Evolutionary conservation across 495 filamentous ascomycete species (phyloP).

Genomic region (Beverwykella pulmonaria): DNA sequence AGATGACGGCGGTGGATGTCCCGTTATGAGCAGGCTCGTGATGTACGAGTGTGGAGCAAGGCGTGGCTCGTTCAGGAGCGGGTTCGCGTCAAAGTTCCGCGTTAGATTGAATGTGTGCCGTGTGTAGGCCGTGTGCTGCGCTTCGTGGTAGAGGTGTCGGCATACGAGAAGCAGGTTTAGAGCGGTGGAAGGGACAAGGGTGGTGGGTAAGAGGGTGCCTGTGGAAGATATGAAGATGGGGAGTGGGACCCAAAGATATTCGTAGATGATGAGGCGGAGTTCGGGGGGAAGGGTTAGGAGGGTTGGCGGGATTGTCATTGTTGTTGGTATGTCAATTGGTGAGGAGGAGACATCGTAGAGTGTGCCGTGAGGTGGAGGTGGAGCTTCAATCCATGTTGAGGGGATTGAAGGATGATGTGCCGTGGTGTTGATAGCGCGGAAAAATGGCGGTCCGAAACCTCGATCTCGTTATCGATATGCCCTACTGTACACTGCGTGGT

Average conservation of each 20-base stretch:
- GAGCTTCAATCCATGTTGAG: no score
- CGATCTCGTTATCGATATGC: no score
- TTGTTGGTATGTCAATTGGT: no score
- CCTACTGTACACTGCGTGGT: no score
- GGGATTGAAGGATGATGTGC: no score
- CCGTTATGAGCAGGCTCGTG: not conserved
- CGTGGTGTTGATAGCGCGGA: no score
- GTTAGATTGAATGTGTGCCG: slow-evolving; percentile 8
- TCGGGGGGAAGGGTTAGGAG: slow-evolving; percentile 10
- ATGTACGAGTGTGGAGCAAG: not conserved
- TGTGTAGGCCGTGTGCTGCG: not conserved
- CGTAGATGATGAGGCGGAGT: slow-evolving; percentile 16
- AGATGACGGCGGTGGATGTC: not conserved
- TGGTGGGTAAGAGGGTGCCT: not conserved
- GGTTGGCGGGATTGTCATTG: not conserved
- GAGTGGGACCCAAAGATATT: slow-evolving; percentile 1
- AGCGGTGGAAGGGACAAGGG: not conserved
- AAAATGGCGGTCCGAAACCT: not conserved
- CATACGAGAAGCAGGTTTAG: slow-evolving; percentile 13
- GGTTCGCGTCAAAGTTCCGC: not conserved
- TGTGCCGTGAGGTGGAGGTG: not conserved
- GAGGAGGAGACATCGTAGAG: not conserved
- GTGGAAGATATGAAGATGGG: not conserved
- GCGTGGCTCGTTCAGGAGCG: not conserved
- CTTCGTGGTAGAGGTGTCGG: slow-evolving; percentile 9